phyloP scores from a whole-genome alignment of 495 filamentous ascomycete genomes.

The Lasiosphaeria miniovina region DNA sequence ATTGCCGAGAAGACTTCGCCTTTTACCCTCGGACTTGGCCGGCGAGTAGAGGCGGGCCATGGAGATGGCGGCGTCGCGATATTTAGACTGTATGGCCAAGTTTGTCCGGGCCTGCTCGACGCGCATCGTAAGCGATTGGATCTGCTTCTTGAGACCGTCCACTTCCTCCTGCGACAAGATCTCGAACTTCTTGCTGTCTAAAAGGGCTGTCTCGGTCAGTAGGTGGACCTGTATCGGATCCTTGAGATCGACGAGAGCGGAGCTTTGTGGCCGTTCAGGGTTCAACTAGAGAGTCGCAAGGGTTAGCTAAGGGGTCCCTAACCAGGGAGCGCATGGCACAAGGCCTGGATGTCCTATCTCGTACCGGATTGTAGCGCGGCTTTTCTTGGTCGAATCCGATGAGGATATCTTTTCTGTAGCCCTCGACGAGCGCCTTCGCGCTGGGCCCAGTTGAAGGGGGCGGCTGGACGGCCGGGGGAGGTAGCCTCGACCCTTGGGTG shows the following conservation, averaged over 20 bases:
- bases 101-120: conserved; percentile 77
- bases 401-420: conserved; percentile 45
- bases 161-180: conserved; percentile 87
- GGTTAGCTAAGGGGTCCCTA: neutral
- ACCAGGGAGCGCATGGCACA: neutral
- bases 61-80: conserved; percentile 86
- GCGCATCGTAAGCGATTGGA: conserved; percentile 62
- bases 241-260: conserved; percentile 46
- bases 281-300: conserved; percentile 8
- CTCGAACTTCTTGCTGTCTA: conserved; percentile 78
- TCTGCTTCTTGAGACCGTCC: conserved; percentile 85
- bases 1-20: conserved; percentile 53
- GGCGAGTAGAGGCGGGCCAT: conserved; percentile 71
- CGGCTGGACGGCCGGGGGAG: conserved; percentile 11
- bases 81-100: conserved; percentile 86
- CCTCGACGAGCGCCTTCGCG: conserved; percentile 41
- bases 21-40: conserved; percentile 36
- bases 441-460: conserved; percentile 22
- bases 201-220: conserved; percentile 87
- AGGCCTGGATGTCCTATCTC: conserved; percentile 15
- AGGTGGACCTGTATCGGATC: conserved; percentile 71
- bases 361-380: conserved; percentile 48
- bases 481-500: conserved; percentile 10
- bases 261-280: conserved; percentile 25
- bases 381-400: conserved; percentile 44